phyloP scores from a whole-genome alignment of 2,329 filamentous ascomycete genomes.

The Hypoxylon sp. region DNA sequence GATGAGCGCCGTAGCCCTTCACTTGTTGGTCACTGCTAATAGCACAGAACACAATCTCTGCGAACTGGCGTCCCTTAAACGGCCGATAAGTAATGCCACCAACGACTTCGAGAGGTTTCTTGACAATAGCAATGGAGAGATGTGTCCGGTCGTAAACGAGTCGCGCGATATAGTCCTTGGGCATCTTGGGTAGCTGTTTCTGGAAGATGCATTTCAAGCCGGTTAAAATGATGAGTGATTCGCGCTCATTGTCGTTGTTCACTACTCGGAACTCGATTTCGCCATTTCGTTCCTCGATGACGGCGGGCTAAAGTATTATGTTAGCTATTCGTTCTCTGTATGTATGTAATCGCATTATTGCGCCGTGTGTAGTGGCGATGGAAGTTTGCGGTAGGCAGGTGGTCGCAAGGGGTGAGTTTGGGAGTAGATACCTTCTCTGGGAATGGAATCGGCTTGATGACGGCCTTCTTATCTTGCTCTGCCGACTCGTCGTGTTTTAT shows the following conservation, averaged over 20 bases:
- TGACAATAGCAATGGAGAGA: conserved; percentile 96
- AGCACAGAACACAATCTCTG: conserved; percentile 98
- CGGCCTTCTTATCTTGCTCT: conserved; percentile 65
- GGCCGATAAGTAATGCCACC: conserved; percentile 97
- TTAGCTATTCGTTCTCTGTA: conserved; percentile 47
- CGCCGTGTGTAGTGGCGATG: conserved; percentile 4
- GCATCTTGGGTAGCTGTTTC: conserved; percentile 99
- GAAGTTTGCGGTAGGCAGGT: not conserved
- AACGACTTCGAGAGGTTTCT: conserved; percentile 95
- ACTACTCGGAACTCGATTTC: conserved; percentile 98
- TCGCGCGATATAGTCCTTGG: conserved; percentile 97
- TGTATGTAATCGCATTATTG: not conserved
- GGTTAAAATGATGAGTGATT: conserved; percentile 93
- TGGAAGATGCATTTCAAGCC: conserved; percentile 98
- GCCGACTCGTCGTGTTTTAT: conserved; percentile 66
- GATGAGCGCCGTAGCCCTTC: conserved; percentile 96
- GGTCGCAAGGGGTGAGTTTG: conserved; percentile 33
- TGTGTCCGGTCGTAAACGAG: conserved; percentile 98
- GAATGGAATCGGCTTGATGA: conserved; percentile 81
- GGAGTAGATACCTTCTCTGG: conserved; percentile 79
- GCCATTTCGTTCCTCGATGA: conserved; percentile 91
- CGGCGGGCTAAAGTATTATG: conserved; percentile 74
- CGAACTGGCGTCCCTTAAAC: conserved; percentile 92
- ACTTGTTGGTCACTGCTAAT: conserved; percentile 98
- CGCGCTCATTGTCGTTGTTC: conserved; percentile 91